These are phyloP conservation scores for Dioscorea cayenensis DNA, from an alignment of 116 monocot genomes.

Conservation along the genomic window DNA sequence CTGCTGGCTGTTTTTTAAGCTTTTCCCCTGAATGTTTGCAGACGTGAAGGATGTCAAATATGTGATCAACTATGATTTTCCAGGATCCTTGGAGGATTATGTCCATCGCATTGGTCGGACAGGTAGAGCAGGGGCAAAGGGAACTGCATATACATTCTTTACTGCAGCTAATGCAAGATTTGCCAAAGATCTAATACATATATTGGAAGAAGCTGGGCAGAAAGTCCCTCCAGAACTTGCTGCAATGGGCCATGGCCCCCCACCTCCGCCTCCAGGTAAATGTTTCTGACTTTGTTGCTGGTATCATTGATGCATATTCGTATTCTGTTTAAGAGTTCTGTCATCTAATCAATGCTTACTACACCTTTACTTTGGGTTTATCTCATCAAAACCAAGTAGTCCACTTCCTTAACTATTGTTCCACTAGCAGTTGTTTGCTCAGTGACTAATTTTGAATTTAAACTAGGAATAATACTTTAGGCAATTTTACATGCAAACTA, in stretches of 20 bases:
- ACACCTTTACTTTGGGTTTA: too few species aligned
- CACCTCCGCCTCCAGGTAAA: constrained; percentile 63
- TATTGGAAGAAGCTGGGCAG: constrained; percentile 96
- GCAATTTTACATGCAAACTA: not conserved
- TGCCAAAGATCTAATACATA: constrained; percentile 83
- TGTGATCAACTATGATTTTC: constrained; percentile 98
- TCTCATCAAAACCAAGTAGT: too few species aligned
- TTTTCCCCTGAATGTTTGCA: constrained; percentile 15
- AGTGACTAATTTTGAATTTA: too few species aligned
- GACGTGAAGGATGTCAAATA: constrained; percentile 99
- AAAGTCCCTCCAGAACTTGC: constrained; percentile 81
- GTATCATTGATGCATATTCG: not conserved
- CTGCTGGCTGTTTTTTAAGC: not conserved
- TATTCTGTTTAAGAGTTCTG: not conserved
- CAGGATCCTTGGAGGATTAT: constrained; percentile 97
- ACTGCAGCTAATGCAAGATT: constrained; percentile 96
- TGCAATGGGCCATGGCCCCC: constrained; percentile 84
- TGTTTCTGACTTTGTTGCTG: not conserved
- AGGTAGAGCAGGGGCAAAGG: constrained; percentile 95
- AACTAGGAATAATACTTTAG: not conserved
- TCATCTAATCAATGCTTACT: not conserved
- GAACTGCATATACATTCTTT: constrained; percentile 98
- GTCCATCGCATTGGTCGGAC: constrained; percentile 98
- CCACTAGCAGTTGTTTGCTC: too few species aligned
- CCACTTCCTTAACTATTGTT: too few species aligned